Percentiles rank a stretch among this genome's conserved stretches.
phyloP scores from a whole-genome alignment of 257 asterid species.

The Fraxinus quadrangulata region DNA sequence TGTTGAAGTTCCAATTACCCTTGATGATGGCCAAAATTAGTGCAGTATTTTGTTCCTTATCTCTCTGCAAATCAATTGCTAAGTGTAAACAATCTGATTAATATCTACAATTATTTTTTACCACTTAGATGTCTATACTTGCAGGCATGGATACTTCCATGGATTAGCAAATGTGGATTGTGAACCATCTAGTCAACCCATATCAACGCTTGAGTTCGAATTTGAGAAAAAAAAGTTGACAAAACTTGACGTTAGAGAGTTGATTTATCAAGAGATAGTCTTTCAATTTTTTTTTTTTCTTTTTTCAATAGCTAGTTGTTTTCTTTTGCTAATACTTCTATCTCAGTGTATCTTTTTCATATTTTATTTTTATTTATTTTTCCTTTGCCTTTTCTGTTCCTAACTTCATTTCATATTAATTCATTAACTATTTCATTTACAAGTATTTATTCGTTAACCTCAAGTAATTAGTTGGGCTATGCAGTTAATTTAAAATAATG shows the following conservation, averaged over 20 bases:
- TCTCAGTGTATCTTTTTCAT: not conserved
- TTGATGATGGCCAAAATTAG: no score
- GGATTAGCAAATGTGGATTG: slow-evolving; percentile 81
- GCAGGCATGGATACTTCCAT: slow-evolving; percentile 74
- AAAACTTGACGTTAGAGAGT: slow-evolving; percentile 88
- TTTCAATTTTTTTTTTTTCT: slow-evolving; percentile 9
- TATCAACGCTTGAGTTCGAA: slow-evolving; percentile 92
- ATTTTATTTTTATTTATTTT: no score
- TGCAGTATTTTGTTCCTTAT: no score
- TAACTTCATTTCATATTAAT: no score
- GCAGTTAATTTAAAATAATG: no score
- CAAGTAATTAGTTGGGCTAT: no score
- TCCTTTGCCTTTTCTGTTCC: no score
- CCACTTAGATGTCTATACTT: slow-evolving; percentile 22
- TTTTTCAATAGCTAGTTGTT: slow-evolving; percentile 1
- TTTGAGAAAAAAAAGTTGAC: slow-evolving; percentile 83
- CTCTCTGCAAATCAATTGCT: no score
- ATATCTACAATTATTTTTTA: not conserved
- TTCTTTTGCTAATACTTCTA: not conserved
- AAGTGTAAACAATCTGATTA: not conserved
- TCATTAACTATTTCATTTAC: no score
- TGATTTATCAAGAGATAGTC: slow-evolving; percentile 67
- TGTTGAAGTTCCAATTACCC: no score
- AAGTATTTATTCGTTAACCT: no score
- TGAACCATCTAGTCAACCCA: slow-evolving; percentile 67